Percentiles rank a stretch among this genome's conserved stretches.
phyloP scores from a whole-genome alignment of 805 yeast species.

The Wickerhamiella hasegawae region DNA sequence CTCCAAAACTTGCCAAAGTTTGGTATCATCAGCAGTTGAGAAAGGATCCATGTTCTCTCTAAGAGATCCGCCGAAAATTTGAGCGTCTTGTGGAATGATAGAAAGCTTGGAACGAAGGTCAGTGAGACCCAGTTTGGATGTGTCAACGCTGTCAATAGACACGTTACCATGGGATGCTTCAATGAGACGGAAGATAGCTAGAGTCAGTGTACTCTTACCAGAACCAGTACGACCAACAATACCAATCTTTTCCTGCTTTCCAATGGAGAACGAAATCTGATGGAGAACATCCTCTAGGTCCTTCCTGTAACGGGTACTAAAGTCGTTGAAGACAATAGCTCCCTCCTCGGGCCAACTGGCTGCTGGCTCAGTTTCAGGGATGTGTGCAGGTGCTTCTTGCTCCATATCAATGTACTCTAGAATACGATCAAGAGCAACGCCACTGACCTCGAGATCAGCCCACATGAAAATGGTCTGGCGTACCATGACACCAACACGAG shows the following conservation, averaged over 20 bases:
- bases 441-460: slow-evolving; percentile 83
- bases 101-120: slow-evolving; percentile 67
- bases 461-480: slow-evolving; percentile 88
- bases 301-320: slow-evolving; percentile 65
- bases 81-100: slow-evolving; percentile 90
- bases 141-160: slow-evolving; percentile 56
- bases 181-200: slow-evolving; percentile 57
- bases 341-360: slow-evolving; percentile 62
- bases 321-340: slow-evolving; percentile 46
- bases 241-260: slow-evolving; percentile 72
- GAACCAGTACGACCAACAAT: slow-evolving; percentile 97
- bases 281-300: slow-evolving; percentile 67
- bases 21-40: slow-evolving; percentile 44
- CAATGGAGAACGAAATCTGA: slow-evolving; percentile 43
- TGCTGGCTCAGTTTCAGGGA: slow-evolving; percentile 54
- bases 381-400: slow-evolving; percentile 71
- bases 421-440: slow-evolving; percentile 73
- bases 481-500: slow-evolving; percentile 71
- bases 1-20: slow-evolving; percentile 64
- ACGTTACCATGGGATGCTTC: slow-evolving; percentile 58
- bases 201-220: slow-evolving; percentile 73
- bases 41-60: slow-evolving; percentile 83
- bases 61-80: slow-evolving; percentile 73
- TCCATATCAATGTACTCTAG: slow-evolving; percentile 63
- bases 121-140: slow-evolving; percentile 49